These are phyloP conservation scores for Didymellaceae sp. DNA, from an alignment of 2,329 filamentous ascomycete genomes.

Conservation along the genomic window DNA sequence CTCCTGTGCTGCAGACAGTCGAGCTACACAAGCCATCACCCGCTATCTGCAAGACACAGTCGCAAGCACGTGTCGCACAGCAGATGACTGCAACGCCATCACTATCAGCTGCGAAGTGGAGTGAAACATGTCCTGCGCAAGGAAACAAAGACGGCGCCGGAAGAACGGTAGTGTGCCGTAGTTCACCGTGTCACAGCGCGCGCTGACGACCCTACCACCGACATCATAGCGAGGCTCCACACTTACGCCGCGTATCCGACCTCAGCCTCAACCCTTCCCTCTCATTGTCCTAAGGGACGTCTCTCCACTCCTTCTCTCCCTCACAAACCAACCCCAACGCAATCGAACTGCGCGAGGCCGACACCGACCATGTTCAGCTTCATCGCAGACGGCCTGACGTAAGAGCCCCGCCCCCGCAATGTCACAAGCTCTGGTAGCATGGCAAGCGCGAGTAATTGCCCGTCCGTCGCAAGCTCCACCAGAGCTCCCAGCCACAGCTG, in stretches of 20 bases:
- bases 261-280: slow-evolving; percentile 22
- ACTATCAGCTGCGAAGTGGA: not conserved
- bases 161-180: slow-evolving; percentile 18
- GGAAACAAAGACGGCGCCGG: slow-evolving; percentile 8
- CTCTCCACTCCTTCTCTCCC: slow-evolving; percentile 1
- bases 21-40: too few species aligned
- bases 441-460: not conserved
- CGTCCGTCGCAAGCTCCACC: slow-evolving; percentile 16
- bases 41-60: slow-evolving; percentile 1
- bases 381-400: slow-evolving; percentile 49
- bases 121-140: not conserved
- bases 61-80: not conserved
- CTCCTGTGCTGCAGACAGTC: too few species aligned
- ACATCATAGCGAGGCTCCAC: slow-evolving; percentile 25
- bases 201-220: slow-evolving; percentile 16
- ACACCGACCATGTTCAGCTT: slow-evolving; percentile 44
- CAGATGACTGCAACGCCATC: not conserved
- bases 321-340: too few species aligned
- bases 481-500: slow-evolving; percentile 23
- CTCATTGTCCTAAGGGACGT: slow-evolving; percentile 10
- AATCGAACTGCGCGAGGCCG: slow-evolving; percentile 6
- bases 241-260: slow-evolving; percentile 26
- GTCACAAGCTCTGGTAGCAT: slow-evolving; percentile 21
- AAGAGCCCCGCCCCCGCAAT: slow-evolving; percentile 41
- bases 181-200: slow-evolving; percentile 15